Conservation (phyloP, 352 stramenopile genomes). For the Phytopythium chamaehyphon region DNA sequence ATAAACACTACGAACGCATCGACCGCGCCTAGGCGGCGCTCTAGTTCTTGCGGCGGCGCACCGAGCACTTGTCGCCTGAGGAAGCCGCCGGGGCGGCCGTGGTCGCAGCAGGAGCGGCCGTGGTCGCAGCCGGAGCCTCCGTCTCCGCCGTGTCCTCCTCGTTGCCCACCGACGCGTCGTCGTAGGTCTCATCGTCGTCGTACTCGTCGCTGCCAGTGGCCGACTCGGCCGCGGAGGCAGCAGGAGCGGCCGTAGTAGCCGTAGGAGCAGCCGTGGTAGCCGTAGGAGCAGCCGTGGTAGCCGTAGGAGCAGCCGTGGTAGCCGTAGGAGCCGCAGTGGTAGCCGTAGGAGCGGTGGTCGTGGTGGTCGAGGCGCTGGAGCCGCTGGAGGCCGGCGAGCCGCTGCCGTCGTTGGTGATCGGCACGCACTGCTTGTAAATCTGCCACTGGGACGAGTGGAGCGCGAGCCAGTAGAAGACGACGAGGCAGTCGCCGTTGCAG, state of each 20-base stretch:
- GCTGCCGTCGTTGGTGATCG: constrained; percentile 17
- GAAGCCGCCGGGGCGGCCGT: neutral
- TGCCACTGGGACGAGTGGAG: constrained; percentile 36
- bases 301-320: neutral
- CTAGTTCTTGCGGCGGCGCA: constrained; percentile 3
- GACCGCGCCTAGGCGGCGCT: neutral
- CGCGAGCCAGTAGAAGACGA: constrained; percentile 54
- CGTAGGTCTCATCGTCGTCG: neutral
- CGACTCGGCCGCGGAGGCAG: neutral
- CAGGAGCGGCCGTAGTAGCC: too few species aligned
- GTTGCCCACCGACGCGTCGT: neutral
- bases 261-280: neutral
- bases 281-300: neutral
- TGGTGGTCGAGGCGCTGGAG: too few species aligned
- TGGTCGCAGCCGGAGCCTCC: neutral
- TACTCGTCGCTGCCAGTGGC: neutral
- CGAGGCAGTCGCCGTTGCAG: constrained; percentile 40
- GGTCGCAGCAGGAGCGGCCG: neutral
- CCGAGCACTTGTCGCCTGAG: constrained; percentile 2
- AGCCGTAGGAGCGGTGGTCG: neutral
- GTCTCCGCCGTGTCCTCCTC: too few species aligned
- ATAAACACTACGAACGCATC: neutral
- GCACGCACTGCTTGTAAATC: constrained; percentile 38
- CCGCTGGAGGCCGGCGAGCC: neutral
- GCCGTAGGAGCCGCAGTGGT: neutral